These are phyloP conservation scores for Spirogloea muscicola DNA, from an alignment of 139 green algal species.

Conservation along the genomic window DNA sequence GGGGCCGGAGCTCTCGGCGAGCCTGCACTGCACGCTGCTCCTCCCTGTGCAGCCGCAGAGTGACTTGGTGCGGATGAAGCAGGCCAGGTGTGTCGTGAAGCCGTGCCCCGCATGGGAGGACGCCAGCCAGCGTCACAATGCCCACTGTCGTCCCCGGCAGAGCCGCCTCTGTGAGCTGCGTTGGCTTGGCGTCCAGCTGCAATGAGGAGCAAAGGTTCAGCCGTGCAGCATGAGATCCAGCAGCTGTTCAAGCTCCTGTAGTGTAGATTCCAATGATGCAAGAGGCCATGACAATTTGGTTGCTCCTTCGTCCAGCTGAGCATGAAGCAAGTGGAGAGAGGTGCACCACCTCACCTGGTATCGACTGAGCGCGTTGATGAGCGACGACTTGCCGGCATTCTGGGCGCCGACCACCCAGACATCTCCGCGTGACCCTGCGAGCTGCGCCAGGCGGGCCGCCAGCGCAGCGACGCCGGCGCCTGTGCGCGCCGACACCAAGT, in stretches of 20 bases:
- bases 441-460: background rate
- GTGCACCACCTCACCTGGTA: background rate
- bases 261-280: background rate
- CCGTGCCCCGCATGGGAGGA: constrained; percentile 69
- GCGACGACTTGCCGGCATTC: constrained; percentile 88
- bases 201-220: too few species aligned
- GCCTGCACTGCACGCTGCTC: constrained; percentile 57
- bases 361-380: constrained; percentile 85
- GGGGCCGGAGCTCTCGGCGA: constrained; percentile 63
- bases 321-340: too few species aligned
- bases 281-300: background rate
- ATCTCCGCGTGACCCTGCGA: constrained; percentile 62
- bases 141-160: constrained; percentile 92
- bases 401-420: constrained; percentile 89
- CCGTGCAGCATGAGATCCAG: too few species aligned
- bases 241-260: background rate
- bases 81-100: constrained; percentile 96
- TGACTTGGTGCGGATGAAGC: constrained; percentile 75
- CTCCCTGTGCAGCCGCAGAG: constrained; percentile 58
- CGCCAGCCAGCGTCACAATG: constrained; percentile 68
- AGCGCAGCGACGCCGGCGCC: constrained; percentile 9
- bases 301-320: background rate
- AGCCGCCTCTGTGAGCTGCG: constrained; percentile 71
- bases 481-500: constrained; percentile 36
- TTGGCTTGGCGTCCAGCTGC: background rate